Evolutionary conservation across 163 green algal species (phyloP).

Genomic region (Chlamydomonas reinhardtii): DNA sequence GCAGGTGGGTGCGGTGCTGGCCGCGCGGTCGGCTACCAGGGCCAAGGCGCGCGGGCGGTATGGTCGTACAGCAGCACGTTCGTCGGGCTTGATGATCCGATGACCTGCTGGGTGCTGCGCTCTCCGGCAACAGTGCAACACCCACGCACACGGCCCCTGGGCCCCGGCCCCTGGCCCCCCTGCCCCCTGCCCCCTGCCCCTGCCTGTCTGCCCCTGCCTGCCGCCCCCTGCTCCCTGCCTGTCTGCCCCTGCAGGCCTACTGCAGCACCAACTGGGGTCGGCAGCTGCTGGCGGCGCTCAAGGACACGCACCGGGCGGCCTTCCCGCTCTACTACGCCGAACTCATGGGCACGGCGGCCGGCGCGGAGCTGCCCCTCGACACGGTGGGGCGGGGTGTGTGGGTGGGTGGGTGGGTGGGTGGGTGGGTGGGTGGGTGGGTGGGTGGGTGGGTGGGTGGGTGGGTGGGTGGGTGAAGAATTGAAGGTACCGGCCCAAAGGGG

Average conservation of each 20-base stretch:
- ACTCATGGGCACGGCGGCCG: slow-evolving; percentile 33
- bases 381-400: neutral
- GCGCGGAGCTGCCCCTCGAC: slow-evolving; percentile 23
- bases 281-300: slow-evolving; percentile 11
- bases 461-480: neutral
- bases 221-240: no score
- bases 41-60: neutral
- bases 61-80: neutral
- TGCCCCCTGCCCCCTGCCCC: no score
- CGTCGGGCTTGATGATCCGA: no score
- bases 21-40: neutral
- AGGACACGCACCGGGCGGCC: slow-evolving; percentile 13
- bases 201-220: neutral
- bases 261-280: slow-evolving; percentile 29
- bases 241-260: neutral
- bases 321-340: slow-evolving; percentile 36
- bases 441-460: neutral
- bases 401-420: no score
- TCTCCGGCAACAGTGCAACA: no score
- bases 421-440: neutral
- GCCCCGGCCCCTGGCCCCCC: no score
- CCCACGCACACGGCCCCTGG: no score
- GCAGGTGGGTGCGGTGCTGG: neutral
- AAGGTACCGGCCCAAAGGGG: no score
- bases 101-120: no score